Conservation (phyloP, 768 basidiomycete genomes). For the Boletus subparvulus region DNA sequence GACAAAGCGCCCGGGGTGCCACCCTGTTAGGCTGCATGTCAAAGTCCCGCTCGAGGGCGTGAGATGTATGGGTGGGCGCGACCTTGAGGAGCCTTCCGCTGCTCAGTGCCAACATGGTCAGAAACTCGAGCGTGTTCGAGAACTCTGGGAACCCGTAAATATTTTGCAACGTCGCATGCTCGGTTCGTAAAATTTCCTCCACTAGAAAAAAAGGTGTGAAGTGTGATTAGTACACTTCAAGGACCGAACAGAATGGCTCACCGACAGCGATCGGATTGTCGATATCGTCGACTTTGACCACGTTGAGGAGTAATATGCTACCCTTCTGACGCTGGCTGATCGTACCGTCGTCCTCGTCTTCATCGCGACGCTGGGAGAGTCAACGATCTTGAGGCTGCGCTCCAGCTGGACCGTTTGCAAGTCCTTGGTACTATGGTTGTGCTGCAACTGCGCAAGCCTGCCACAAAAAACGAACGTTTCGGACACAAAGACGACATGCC, state of each 20-base stretch:
- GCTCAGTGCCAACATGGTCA: slow-evolving; percentile 84
- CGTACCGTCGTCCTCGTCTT: slow-evolving; percentile 55
- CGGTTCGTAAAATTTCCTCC: slow-evolving; percentile 80
- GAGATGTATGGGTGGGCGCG: not conserved
- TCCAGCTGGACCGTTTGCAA: slow-evolving; percentile 59
- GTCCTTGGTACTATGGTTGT: too few relatives aligned
- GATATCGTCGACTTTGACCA: slow-evolving; percentile 86
- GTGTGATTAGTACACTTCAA: not conserved
- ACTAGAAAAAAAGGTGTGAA: slow-evolving; percentile 46
- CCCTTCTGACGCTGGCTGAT: slow-evolving; percentile 45
- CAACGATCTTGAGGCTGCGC: slow-evolving; percentile 86
- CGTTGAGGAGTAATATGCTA: slow-evolving; percentile 72
- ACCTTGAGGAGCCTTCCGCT: slow-evolving; percentile 85
- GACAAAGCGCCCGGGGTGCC: slow-evolving; percentile 87
- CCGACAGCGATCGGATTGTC: slow-evolving; percentile 89
- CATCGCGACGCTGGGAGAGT: slow-evolving; percentile 94
- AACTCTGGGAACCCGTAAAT: slow-evolving; percentile 85
- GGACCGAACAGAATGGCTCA: slow-evolving; percentile 36
- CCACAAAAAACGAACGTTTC: not conserved
- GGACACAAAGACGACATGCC: not conserved
- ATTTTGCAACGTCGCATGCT: slow-evolving; percentile 67
- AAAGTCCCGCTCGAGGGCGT: too few relatives aligned
- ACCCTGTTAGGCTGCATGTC: slow-evolving; percentile 46
- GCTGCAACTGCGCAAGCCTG: slow-evolving; percentile 86
- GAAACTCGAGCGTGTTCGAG: slow-evolving; percentile 70